Conservation (phyloP, 1,284 basidiomycete species). For the Irpex sp. region DNA sequence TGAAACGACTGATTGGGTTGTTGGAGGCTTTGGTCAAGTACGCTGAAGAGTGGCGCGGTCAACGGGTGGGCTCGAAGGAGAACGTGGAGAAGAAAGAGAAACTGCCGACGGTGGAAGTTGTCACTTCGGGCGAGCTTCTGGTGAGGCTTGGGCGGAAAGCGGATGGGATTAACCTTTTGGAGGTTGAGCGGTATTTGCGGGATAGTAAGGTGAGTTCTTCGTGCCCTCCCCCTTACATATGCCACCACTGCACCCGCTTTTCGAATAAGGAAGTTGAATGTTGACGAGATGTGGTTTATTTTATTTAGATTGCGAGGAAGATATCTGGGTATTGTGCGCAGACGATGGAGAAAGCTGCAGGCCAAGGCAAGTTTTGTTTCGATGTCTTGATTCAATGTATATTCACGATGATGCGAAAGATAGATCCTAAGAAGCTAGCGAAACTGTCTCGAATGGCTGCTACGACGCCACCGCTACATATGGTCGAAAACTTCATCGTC, state of each 20-base stretch:
- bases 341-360: slow-evolving; percentile 47
- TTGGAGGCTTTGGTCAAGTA: slow-evolving; percentile 66
- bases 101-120: slow-evolving; percentile 41
- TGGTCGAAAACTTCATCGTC: slow-evolving; percentile 83
- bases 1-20: slow-evolving; percentile 76
- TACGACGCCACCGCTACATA: slow-evolving; percentile 75
- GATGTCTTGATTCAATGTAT: background rate
- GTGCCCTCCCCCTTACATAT: background rate
- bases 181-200: slow-evolving; percentile 82
- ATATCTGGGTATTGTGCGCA: slow-evolving; percentile 82
- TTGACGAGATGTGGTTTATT: background rate
- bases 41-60: slow-evolving; percentile 45
- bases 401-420: slow-evolving; percentile 6
- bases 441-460: slow-evolving; percentile 29
- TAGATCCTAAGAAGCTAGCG: slow-evolving; percentile 27
- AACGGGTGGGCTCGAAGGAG: slow-evolving; percentile 21
- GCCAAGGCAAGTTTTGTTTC: slow-evolving; percentile 28
- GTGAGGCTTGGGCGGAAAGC: slow-evolving; percentile 63
- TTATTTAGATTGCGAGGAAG: slow-evolving; percentile 57
- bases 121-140: slow-evolving; percentile 66
- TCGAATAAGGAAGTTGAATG: too few species aligned
- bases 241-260: background rate
- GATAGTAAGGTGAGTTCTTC: slow-evolving; percentile 71
- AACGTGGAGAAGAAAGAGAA: slow-evolving; percentile 1
- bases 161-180: slow-evolving; percentile 77